Evolutionary conservation across 257 asterid species (phyloP).

Genomic region (Penstemon barbatus): DNA sequence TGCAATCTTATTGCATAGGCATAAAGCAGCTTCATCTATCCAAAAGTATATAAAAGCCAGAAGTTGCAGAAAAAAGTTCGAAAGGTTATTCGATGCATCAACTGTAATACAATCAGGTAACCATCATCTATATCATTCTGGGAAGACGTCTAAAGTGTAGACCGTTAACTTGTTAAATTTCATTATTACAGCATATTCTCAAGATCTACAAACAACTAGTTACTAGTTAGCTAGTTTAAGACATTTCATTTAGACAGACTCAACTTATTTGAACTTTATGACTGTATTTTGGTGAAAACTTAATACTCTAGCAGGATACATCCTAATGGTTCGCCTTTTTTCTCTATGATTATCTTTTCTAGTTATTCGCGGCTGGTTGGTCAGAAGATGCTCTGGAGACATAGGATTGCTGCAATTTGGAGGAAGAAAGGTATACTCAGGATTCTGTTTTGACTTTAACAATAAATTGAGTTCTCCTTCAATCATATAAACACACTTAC

Average conservation of each 20-base stretch:
- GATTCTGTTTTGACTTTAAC: not conserved
- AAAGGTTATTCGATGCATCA: slow-evolving; percentile 56
- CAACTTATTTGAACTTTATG: not conserved
- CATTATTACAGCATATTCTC: slow-evolving; percentile 7
- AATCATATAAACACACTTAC: too few relatives aligned
- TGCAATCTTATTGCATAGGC: slow-evolving; percentile 52
- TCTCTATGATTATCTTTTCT: slow-evolving; percentile 16
- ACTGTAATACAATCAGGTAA: slow-evolving; percentile 84
- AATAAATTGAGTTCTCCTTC: too few relatives aligned
- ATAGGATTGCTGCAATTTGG: slow-evolving; percentile 79
- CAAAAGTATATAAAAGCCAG: slow-evolving; percentile 73
- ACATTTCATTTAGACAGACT: not conserved
- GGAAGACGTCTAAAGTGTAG: slow-evolving; percentile 5
- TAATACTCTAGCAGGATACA: not conserved
- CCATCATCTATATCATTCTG: slow-evolving; percentile 10
- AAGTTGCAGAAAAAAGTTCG: slow-evolving; percentile 46
- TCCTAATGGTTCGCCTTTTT: too few relatives aligned
- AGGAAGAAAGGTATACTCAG: slow-evolving; percentile 64
- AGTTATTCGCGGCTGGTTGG: slow-evolving; percentile 99
- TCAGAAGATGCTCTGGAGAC: slow-evolving; percentile 91
- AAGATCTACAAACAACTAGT: slow-evolving; percentile 11
- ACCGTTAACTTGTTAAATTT: not conserved
- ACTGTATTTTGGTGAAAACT: not conserved
- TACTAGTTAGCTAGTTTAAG: slow-evolving; percentile 11
- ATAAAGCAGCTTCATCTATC: slow-evolving; percentile 77